Percentiles rank a stretch among this genome's conserved stretches.
These are phyloP conservation scores for Vigna angularis DNA, from an alignment of 306 rosid species.

Conservation along the genomic window DNA sequence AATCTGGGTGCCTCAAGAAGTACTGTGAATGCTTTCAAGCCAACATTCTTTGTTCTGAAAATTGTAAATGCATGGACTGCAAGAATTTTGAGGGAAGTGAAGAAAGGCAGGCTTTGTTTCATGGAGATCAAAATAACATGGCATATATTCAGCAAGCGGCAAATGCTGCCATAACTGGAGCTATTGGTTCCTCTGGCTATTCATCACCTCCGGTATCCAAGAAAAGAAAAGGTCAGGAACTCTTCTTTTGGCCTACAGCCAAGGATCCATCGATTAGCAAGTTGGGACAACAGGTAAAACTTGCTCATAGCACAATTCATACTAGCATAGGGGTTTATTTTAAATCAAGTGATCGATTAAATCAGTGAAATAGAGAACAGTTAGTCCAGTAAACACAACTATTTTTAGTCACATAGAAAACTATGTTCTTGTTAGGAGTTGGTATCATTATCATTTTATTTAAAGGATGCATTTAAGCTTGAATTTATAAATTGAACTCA, in stretches of 20 bases:
- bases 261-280: conserved; percentile 77
- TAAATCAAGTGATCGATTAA: conserved; percentile 36
- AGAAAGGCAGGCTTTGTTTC: conserved; percentile 97
- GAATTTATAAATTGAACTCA: conserved; percentile 30
- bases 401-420: conserved; percentile 31
- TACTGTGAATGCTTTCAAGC: conserved; percentile 99
- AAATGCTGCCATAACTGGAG: conserved; percentile 99
- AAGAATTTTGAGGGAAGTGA: conserved; percentile 99
- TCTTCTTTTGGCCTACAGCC: conserved; percentile 67
- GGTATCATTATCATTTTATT: conserved; percentile 24
- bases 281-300: conserved; percentile 81
- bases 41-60: conserved; percentile 97
- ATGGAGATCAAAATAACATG: conserved; percentile 83
- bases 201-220: conserved; percentile 81
- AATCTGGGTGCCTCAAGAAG: conserved; percentile 97
- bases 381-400: background rate
- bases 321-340: conserved; percentile 18
- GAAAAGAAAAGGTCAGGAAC: conserved; percentile 85
- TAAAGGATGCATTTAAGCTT: conserved; percentile 8
- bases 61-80: conserved; percentile 99
- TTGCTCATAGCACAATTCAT: conserved; percentile 34
- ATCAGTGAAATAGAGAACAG: conserved; percentile 21
- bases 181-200: conserved; percentile 95
- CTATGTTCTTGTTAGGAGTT: conserved; percentile 15
- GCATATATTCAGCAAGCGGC: conserved; percentile 91